Base-by-base conservation (phyloP, 345 rosid species). In the Noccaea caerulescens region DNA sequence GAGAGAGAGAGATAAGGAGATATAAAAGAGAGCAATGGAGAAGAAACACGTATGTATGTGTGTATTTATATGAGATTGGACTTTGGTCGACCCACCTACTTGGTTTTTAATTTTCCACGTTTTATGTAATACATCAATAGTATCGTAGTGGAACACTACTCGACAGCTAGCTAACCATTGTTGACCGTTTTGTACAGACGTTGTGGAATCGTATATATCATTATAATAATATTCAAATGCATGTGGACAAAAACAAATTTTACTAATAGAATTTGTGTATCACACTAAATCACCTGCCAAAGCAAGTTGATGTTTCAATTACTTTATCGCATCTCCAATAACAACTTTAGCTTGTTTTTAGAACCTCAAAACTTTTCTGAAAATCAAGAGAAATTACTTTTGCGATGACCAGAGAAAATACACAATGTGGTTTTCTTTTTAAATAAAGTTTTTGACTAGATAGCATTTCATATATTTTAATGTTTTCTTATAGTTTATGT, bases 11-110 rank as follows among this genome's bases (percentile, higher is more conserved):
- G 16, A 33, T 55, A 3, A 14, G 25, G 5, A 4, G 43, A 34
- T 25, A 53, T 53, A 4, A 32, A 9, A 45, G 8, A 37, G 52
- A 46, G 18, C 41, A 41, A 36, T 73, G 72, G 32, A 50, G 37
- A 43, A 23, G 25, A 25, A 7, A 53, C 18, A 25, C 36, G 52
- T 43, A 41, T 3, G 25, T 14, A 27, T n/a, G 0, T 58, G 18
- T 68, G 8, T 53, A 43, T 53, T 42, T 75, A 75, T 61, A 53
- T 37, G 51, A 53, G 57, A 37, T 25, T 52, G 7, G 32, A 32
- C 41, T 33, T 33, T 66, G 32, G 61, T 74, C 43, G 72, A 49
- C 41, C 10, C 18, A 74, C 77, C 77, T 74, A 66, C 72, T 65
- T 43, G 33, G 8, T 44, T 50, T 57, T 50, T 10, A 18, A 18